A percentile compares a stretch with the other conserved stretches of the same genome.
phyloP scores from a whole-genome alignment of 2,329 filamentous ascomycete species.

The Ceratocystis colombiana region DNA sequence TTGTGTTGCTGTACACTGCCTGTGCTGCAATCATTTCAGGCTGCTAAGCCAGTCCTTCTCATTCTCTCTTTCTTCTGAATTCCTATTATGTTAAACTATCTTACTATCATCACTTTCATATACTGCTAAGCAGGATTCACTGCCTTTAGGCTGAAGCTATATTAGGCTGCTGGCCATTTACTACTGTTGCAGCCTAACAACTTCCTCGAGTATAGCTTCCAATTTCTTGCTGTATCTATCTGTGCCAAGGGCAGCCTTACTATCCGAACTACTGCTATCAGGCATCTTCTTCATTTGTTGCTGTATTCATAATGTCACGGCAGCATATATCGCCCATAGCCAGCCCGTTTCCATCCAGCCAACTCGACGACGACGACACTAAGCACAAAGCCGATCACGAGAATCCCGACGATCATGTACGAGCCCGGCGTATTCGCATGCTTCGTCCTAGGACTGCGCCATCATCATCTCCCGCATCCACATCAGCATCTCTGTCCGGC shows the following conservation, averaged over 20 bases:
- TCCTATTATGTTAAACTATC: conserved; percentile 11
- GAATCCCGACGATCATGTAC: conserved; percentile 4
- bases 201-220: background rate
- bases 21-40: background rate
- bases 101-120: conserved; percentile 9
- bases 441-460: conserved; percentile 17
- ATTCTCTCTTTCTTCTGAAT: conserved; percentile 3
- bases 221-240: background rate
- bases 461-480: conserved; percentile 16
- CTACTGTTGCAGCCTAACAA: background rate
- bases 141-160: background rate
- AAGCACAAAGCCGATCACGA: background rate
- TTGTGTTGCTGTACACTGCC: background rate
- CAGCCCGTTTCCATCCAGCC: background rate
- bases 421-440: background rate
- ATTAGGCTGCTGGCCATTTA: background rate
- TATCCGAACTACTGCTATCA: background rate
- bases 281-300: background rate
- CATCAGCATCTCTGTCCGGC: background rate
- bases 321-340: background rate
- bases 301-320: conserved; percentile 7
- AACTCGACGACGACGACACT: background rate
- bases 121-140: background rate
- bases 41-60: background rate
- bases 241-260: background rate